phyloP scores from a whole-genome alignment of 2,329 filamentous ascomycete species.

The Curvularia sp. region DNA sequence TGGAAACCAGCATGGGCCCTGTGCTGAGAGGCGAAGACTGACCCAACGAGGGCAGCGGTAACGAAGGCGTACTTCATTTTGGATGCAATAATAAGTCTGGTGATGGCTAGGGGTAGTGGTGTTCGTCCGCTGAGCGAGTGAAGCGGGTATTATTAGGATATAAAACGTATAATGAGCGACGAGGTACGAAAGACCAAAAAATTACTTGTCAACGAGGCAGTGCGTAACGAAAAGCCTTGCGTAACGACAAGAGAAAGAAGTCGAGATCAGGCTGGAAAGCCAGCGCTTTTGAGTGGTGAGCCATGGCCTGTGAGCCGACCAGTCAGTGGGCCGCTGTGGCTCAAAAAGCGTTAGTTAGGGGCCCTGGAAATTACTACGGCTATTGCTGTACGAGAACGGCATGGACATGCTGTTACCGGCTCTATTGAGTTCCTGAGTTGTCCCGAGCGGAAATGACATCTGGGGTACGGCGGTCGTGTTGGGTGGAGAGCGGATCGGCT shows the following conservation, averaged over 20 bases:
- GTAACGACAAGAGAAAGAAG: conserved; percentile 32
- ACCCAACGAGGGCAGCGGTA: conserved; percentile 63
- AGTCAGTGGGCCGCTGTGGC: conserved; percentile 19
- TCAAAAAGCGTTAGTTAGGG: conserved; percentile 42
- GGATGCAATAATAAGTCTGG: conserved; percentile 49
- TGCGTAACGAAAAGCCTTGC: conserved; percentile 45
- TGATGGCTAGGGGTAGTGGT: conserved; percentile 27
- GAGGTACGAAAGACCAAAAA: conserved; percentile 44
- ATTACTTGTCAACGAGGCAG: conserved; percentile 44
- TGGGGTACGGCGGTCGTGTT: conserved; percentile 31
- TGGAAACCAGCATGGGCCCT: conserved; percentile 69
- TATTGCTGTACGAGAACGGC: conserved; percentile 35
- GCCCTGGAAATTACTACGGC: conserved; percentile 40
- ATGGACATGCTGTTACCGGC: conserved; percentile 32
- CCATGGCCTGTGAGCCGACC: conserved; percentile 29
- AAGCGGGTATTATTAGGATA: conserved; percentile 66
- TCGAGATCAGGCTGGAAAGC: conserved; percentile 27
- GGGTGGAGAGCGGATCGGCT: conserved; percentile 7
- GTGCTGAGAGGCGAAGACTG: conserved; percentile 67
- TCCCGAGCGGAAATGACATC: conserved; percentile 43
- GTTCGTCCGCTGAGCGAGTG: conserved; percentile 87
- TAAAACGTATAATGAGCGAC: conserved; percentile 47
- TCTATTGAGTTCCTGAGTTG: conserved; percentile 35
- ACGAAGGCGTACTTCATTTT: conserved; percentile 79
- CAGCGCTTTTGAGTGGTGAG: conserved; percentile 41